These are phyloP conservation scores for Annulohypoxylon truncatum DNA, from an alignment of 2,329 filamentous ascomycete genomes.

Conservation along the genomic window DNA sequence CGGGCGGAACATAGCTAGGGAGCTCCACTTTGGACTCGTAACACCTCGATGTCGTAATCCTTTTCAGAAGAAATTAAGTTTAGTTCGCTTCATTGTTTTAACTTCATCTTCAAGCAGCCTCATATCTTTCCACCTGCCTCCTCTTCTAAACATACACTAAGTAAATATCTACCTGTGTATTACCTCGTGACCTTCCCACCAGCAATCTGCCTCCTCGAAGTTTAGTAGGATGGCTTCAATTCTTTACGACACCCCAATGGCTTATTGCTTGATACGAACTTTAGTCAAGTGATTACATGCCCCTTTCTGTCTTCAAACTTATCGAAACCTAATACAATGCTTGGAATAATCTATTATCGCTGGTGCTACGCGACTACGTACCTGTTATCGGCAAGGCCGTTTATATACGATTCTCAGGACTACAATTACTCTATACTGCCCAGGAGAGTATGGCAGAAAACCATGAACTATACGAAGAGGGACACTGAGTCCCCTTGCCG, in stretches of 20 bases:
- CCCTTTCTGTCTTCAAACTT: too few relatives aligned
- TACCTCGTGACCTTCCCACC: background rate
- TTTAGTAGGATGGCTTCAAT: background rate
- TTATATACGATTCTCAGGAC: background rate
- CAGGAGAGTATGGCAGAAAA: too few relatives aligned
- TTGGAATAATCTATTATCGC: too few relatives aligned
- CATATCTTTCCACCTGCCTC: background rate
- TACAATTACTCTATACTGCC: too few relatives aligned
- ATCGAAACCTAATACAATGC: too few relatives aligned
- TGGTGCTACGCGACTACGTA: too few relatives aligned
- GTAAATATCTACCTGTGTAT: background rate
- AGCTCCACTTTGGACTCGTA: constrained; percentile 13
- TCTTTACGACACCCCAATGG: too few relatives aligned
- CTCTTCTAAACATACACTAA: background rate
- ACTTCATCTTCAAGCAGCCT: background rate
- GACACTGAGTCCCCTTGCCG: too few relatives aligned
- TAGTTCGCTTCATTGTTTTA: constrained; percentile 5
- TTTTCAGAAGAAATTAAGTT: background rate
- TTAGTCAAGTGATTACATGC: background rate
- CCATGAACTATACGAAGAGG: too few relatives aligned
- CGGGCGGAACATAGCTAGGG: background rate
- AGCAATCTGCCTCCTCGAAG: background rate
- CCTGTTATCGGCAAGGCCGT: background rate
- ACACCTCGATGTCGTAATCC: constrained; percentile 9
- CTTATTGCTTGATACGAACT: too few relatives aligned